Evolutionary conservation across 495 filamentous ascomycete species (phyloP).

Genomic region (Platismatia glauca): DNA sequence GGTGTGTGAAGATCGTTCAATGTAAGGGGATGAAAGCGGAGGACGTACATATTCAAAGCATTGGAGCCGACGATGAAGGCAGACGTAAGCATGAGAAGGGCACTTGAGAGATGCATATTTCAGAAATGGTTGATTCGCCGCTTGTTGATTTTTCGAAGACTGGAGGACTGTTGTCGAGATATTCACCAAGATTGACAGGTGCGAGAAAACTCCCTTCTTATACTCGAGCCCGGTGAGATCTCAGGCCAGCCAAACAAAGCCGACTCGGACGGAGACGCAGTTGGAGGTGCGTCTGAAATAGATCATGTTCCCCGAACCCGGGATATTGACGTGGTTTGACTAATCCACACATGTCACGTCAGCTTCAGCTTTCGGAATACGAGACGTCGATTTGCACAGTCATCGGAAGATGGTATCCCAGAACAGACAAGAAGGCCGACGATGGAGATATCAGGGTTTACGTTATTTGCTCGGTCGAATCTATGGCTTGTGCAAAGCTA

Average conservation of each 20-base stretch:
- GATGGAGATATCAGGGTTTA: too few species aligned
- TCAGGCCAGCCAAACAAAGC: background rate
- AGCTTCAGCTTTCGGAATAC: background rate
- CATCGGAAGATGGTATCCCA: background rate
- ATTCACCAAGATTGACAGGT: background rate
- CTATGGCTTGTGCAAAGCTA: too few species aligned
- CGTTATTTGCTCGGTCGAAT: too few species aligned
- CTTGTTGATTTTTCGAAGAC: background rate
- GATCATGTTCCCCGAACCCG: background rate
- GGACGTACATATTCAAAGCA: background rate
- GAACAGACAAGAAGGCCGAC: too few species aligned
- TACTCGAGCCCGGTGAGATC: background rate
- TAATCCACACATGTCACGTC: background rate
- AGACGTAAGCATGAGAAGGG: background rate
- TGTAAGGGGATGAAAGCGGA: background rate
- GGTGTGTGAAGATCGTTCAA: background rate
- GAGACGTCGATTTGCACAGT: background rate
- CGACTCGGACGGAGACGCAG: background rate
- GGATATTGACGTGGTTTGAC: background rate
- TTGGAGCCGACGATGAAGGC: background rate
- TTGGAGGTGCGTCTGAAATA: background rate
- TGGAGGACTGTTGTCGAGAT: background rate
- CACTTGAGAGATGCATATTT: background rate
- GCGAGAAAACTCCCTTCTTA: background rate
- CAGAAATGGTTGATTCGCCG: background rate